Evolutionary conservation across 495 filamentous ascomycete genomes (phyloP).

Genomic region (Hyaloscypha bicolor): DNA sequence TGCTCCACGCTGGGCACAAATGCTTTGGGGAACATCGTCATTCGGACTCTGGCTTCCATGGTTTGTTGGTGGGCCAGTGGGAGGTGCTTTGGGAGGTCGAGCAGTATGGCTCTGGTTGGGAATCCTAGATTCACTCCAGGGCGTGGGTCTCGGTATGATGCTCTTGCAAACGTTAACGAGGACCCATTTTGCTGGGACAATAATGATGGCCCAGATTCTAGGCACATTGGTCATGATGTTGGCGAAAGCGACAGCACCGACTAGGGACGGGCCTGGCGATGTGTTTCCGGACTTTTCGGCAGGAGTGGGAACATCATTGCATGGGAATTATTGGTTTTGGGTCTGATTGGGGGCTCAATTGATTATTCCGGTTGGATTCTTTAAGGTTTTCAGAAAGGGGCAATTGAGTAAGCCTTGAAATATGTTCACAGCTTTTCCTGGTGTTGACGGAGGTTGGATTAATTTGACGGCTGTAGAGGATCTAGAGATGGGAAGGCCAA

Average conservation of each 20-base stretch:
- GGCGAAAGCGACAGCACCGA: conserved; percentile 58
- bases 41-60: conserved; percentile 64
- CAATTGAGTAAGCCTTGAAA: conserved; percentile 63
- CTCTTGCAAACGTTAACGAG: conserved; percentile 63
- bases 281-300: conserved; percentile 63
- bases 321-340: too few species aligned
- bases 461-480: too few species aligned
- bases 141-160: conserved; percentile 65
- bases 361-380: conserved; percentile 65
- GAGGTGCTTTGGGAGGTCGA: conserved; percentile 54
- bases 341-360: conserved; percentile 58
- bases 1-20: conserved; percentile 66
- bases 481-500: too few species aligned
- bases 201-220: conserved; percentile 54
- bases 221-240: conserved; percentile 58
- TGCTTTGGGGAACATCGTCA: conserved; percentile 61
- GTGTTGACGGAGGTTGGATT: too few species aligned
- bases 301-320: conserved; percentile 50
- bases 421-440: too few species aligned
- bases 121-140: conserved; percentile 63
- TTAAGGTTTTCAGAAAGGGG: conserved; percentile 72
- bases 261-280: conserved; percentile 61
- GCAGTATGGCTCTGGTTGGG: conserved; percentile 68
- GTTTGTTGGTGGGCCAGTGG: conserved; percentile 46
- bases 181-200: conserved; percentile 57